A percentile compares a stretch with the other conserved stretches of the same genome.
These are phyloP conservation scores for Venturia asperata DNA, from an alignment of 2,329 filamentous ascomycete species.

Conservation along the genomic window DNA sequence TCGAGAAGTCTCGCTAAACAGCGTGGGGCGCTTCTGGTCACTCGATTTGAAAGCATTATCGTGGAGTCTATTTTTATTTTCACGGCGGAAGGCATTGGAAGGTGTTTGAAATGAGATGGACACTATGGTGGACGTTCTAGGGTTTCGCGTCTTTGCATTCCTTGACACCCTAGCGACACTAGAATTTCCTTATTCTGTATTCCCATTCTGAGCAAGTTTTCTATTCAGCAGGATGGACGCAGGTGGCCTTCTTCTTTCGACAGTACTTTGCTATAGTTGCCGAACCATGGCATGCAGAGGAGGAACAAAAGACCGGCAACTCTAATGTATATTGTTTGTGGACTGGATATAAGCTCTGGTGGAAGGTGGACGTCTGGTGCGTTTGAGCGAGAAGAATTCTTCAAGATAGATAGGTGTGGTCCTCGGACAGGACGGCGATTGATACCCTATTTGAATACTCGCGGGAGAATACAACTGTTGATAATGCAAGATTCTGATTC, in stretches of 20 bases:
- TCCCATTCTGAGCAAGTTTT: constrained; percentile 3
- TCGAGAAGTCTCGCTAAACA: not conserved
- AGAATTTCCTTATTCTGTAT: constrained; percentile 1
- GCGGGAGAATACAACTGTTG: not conserved
- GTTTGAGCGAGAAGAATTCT: not conserved
- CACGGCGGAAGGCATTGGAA: not conserved
- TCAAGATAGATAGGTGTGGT: not conserved
- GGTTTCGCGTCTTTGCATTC: not conserved
- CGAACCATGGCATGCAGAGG: not conserved
- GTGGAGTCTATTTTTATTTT: constrained; percentile 3
- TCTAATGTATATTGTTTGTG: constrained; percentile 13
- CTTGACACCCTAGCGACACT: not conserved
- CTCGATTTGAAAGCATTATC: constrained; percentile 4
- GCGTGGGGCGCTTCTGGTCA: constrained; percentile 8
- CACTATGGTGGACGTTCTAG: not conserved
- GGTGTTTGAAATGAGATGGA: not conserved
- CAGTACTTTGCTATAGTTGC: not conserved
- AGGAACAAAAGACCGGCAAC: not conserved
- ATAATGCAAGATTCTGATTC: not conserved
- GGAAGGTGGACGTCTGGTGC: not conserved
- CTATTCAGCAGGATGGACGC: not conserved
- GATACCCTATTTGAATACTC: constrained; percentile 11
- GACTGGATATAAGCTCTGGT: constrained; percentile 1
- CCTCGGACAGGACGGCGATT: not conserved
- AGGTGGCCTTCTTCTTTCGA: constrained; percentile 1